These are phyloP conservation scores for Serendipita indica DNA, from an alignment of 768 basidiomycete species.

Conservation along the genomic window DNA sequence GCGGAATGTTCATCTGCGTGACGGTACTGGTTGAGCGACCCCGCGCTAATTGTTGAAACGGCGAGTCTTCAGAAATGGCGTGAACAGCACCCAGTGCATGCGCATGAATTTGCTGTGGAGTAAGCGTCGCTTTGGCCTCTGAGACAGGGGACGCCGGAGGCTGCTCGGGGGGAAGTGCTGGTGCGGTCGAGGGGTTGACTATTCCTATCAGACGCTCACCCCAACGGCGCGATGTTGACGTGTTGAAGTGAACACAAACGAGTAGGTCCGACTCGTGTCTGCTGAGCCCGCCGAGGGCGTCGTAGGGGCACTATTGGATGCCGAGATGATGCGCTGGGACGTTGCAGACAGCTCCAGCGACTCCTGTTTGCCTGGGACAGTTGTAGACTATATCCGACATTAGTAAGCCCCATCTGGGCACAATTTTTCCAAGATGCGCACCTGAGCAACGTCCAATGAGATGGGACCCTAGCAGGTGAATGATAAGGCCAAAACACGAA, in stretches of 20 bases:
- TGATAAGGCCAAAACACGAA: too few species aligned
- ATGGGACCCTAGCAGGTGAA: too few species aligned
- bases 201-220: background rate
- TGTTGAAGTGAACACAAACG: slow-evolving; percentile 6
- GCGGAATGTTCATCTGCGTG: background rate
- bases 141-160: background rate
- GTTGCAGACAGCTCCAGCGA: too few species aligned
- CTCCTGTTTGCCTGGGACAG: too few species aligned
- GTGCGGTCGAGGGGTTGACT: background rate
- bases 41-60: background rate
- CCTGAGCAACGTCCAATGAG: too few species aligned
- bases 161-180: background rate
- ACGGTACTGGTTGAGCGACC: background rate
- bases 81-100: slow-evolving; percentile 5
- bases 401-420: too few species aligned
- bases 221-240: background rate
- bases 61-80: background rate
- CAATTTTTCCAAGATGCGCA: too few species aligned
- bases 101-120: background rate
- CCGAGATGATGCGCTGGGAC: too few species aligned
- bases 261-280: background rate
- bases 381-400: too few species aligned
- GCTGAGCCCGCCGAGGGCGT: background rate
- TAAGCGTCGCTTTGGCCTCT: background rate
- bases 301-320: too few species aligned